Percentiles rank a stretch among this genome's conserved stretches.
Evolutionary conservation across 2,329 filamentous ascomycete species (phyloP).

Genomic region (Cytospora piceae): DNA sequence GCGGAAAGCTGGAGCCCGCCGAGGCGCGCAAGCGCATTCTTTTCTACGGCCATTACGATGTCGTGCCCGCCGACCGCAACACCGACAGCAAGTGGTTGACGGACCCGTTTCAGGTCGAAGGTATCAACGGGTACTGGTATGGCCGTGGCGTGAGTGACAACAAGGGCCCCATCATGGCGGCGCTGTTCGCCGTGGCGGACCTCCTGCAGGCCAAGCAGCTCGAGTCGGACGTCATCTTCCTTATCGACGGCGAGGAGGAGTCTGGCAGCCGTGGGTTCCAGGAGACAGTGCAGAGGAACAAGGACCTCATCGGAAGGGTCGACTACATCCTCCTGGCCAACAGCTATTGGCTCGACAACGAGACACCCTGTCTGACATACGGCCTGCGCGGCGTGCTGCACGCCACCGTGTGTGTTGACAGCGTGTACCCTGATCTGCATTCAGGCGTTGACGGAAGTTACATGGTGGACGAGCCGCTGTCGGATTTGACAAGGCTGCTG

Average conservation of each 20-base stretch:
- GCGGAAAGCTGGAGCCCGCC: conserved; percentile 69
- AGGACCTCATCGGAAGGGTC: conserved; percentile 82
- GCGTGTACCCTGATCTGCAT: conserved; percentile 84
- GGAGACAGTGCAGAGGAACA: conserved; percentile 77
- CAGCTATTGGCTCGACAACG: conserved; percentile 97
- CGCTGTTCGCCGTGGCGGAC: conserved; percentile 90
- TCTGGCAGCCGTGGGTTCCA: conserved; percentile 90
- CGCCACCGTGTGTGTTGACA: conserved; percentile 86
- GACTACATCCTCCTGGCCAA: conserved; percentile 96
- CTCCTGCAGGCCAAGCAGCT: conserved; percentile 82
- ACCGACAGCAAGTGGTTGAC: conserved; percentile 76
- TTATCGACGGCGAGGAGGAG: conserved; percentile 97
- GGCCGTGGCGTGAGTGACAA: conserved; percentile 97
- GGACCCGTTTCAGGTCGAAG: conserved; percentile 88
- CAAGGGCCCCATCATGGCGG: conserved; percentile 93
- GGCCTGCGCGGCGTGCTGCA: conserved; percentile 92
- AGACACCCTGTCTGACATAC: conserved; percentile 93
- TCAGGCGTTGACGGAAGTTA: conserved; percentile 96
- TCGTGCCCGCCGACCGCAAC: conserved; percentile 85
- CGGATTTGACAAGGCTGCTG: conserved; percentile 84
- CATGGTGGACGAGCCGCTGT: conserved; percentile 86
- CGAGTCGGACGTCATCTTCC: conserved; percentile 85
- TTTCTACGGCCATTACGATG: conserved; percentile 98
- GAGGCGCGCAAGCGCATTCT: conserved; percentile 80
- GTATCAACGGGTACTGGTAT: conserved; percentile 90